These are phyloP conservation scores for Mortierella sp. DNA, from an alignment of 371 early-diverging fungal genomes.

Conservation along the genomic window DNA sequence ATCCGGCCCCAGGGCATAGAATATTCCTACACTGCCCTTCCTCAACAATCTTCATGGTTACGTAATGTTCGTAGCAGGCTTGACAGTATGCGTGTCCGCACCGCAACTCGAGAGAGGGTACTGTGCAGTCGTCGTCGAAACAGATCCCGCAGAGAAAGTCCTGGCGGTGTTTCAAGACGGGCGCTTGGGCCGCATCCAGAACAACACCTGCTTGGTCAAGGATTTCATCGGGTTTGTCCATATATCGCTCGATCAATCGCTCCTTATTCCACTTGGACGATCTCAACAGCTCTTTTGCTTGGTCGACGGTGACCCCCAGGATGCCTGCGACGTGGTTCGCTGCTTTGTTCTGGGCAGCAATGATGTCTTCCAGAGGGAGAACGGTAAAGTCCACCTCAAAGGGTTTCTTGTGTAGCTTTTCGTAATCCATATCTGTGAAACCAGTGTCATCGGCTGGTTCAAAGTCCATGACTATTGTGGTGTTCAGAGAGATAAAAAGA, in stretches of 20 bases:
- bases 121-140: constrained; percentile 71
- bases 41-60: constrained; percentile 84
- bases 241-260: constrained; percentile 86
- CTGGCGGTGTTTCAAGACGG: constrained; percentile 24
- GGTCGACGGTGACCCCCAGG: constrained; percentile 69
- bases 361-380: constrained; percentile 62
- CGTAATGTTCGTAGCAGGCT: constrained; percentile 86
- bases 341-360: constrained; percentile 60
- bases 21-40: constrained; percentile 90
- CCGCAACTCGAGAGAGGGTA: constrained; percentile 73
- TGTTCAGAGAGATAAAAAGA: too few species aligned
- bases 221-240: constrained; percentile 80
- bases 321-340: constrained; percentile 69
- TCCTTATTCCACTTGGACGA: constrained; percentile 95
- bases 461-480: constrained; percentile 1
- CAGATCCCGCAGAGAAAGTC: constrained; percentile 91
- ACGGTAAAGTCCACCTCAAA: constrained; percentile 80
- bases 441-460: constrained; percentile 4
- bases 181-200: constrained; percentile 50
- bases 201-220: constrained; percentile 80
- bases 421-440: constrained; percentile 50
- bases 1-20: constrained; percentile 84
- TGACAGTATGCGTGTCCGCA: constrained; percentile 92
- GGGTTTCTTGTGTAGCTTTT: constrained; percentile 57
- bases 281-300: constrained; percentile 78